Conservation (phyloP, 768 basidiomycete species). For the Podaxis pistillaris region DNA sequence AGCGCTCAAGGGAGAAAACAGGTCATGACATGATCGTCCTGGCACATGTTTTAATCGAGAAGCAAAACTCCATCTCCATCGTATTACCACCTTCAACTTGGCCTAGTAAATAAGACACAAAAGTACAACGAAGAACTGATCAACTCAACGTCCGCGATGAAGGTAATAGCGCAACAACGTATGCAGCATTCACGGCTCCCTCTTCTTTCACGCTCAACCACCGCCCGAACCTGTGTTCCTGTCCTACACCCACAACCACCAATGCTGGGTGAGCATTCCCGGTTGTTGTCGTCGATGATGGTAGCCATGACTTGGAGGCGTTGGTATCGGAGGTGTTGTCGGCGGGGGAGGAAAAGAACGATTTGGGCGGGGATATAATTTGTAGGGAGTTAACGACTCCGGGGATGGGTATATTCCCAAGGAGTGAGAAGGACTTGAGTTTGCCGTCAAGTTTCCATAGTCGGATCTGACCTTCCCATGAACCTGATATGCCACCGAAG, state of each 20-base stretch:
- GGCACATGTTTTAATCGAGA: too few relatives aligned
- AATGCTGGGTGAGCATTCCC: constrained; percentile 36
- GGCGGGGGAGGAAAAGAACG: constrained; percentile 33
- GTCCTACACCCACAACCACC: constrained; percentile 78
- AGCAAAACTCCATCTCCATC: too few relatives aligned
- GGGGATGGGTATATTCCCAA: constrained; percentile 60
- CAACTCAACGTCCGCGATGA: constrained; percentile 24
- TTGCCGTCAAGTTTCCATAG: constrained; percentile 88
- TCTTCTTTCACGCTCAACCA: constrained; percentile 77
- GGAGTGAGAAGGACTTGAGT: constrained; percentile 70
- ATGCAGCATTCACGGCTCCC: constrained; percentile 69
- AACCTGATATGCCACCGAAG: constrained; percentile 51
- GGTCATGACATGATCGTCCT: too few relatives aligned
- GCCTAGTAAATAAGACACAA: not conserved
- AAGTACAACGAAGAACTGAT: not conserved
- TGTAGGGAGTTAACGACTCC: constrained; percentile 94
- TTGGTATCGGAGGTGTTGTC: constrained; percentile 23
- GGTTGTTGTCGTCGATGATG: constrained; percentile 19
- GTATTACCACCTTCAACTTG: not conserved
- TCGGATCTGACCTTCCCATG: constrained; percentile 88
- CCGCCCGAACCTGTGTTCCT: constrained; percentile 87
- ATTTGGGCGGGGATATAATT: constrained; percentile 55
- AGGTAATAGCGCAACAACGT: constrained; percentile 59
- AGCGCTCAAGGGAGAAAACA: not conserved
- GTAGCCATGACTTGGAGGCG: constrained; percentile 23